Evolutionary conservation across 2,329 filamentous ascomycete genomes (phyloP).

Genomic region (Exophiala xenobiotica): DNA sequence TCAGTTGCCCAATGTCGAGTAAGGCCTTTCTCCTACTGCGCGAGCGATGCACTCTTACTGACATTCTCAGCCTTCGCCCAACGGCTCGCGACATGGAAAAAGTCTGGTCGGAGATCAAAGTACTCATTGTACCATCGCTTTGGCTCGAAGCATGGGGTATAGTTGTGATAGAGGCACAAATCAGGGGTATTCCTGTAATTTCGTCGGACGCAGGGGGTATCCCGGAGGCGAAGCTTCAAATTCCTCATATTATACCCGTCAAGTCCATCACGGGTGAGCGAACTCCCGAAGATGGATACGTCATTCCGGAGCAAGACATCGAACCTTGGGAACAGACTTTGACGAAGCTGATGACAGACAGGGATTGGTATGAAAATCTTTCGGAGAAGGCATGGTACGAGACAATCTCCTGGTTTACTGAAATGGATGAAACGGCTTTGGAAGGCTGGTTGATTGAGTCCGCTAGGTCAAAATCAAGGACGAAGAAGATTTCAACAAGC

Average conservation of each 20-base stretch:
- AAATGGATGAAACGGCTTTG: slow-evolving; percentile 3
- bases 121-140: slow-evolving; percentile 26
- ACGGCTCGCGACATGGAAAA: slow-evolving; percentile 21
- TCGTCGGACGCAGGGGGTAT: slow-evolving; percentile 25
- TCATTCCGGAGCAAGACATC: slow-evolving; percentile 14
- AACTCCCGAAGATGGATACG: slow-evolving; percentile 7
- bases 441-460: slow-evolving; percentile 2
- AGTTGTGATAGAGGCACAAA: slow-evolving; percentile 26
- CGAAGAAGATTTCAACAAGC: too few relatives aligned
- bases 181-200: slow-evolving; percentile 28
- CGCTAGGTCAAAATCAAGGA: slow-evolving; percentile 35
- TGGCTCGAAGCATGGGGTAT: slow-evolving; percentile 30
- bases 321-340: slow-evolving; percentile 10
- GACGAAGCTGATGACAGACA: slow-evolving; percentile 12
- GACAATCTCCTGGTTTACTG: slow-evolving; percentile 2
- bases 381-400: slow-evolving; percentile 8
- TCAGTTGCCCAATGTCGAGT: slow-evolving; percentile 11
- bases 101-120: slow-evolving; percentile 21
- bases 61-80: slow-evolving; percentile 6
- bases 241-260: slow-evolving; percentile 10
- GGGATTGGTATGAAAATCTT: slow-evolving; percentile 12
- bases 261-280: slow-evolving; percentile 9
- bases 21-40: slow-evolving; percentile 3
- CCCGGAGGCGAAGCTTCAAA: slow-evolving; percentile 22
- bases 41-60: background rate